Evolutionary conservation across 192 early-diverging fungal genomes (phyloP), one percentile per base, ranked within the genome.

Genomic region (Lobosporangium transversale): DNA sequence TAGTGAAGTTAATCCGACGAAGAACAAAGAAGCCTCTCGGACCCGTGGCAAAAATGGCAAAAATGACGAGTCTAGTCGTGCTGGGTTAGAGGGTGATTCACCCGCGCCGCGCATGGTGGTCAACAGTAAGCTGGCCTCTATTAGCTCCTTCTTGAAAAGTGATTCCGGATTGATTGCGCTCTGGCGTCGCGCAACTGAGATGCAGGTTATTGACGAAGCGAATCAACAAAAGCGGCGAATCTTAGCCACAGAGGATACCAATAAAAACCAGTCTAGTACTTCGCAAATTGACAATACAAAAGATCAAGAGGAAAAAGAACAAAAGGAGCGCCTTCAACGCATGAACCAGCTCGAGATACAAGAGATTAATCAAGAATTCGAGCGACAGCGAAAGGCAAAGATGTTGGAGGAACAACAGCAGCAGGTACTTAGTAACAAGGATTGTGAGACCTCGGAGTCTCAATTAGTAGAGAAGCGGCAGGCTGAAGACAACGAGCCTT

Each of bases 91-190:
- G 29, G 59, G 44, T 0, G 52, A 62, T 7, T 7, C 32, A 10
- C 18, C 52, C 18, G 63, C 51, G 11, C 58, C 71, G 9, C 40
- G 53, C 8, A 75, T 75, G 71, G 63, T 75, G 15, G 63, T 75
- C 58, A 66, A 56, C 37, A 58, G 58, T 48, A 76, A 76, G 21
- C 33, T 66, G 21, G 53, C 73, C 15, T 76, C 73, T 10, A 76
- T 76, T 21, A 76, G 73, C 32, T 76, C 73, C 10, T 76, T 76
- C 48, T 48, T 76, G 24, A 76, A 76, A 65, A 76, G 73, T 30
- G 73, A 76, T 40, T 76, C 73, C 27, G 73, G 73, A 18, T 53
- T 76, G 29, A 76, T 76, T 37, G 73, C 73, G 4, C 54, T 76
- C 7, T 76, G 73, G 73, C 32, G 73, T 15, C 73, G 73, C 21